Base-by-base conservation (phyloP, 306 rosid species). In the Sindora glabra region DNA sequence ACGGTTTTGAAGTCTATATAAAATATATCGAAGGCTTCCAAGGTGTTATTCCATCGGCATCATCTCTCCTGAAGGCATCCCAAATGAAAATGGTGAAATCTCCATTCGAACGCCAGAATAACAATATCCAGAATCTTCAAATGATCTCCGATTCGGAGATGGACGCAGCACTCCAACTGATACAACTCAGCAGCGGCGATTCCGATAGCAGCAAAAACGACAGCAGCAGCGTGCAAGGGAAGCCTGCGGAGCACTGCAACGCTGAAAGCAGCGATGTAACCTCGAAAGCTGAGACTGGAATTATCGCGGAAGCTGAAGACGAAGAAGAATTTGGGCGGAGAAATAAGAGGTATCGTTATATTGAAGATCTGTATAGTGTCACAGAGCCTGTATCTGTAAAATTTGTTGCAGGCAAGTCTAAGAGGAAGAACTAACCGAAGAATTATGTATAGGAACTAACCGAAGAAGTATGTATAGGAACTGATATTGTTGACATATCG, bases 181-280 rank as follows among this genome's bases (percentile, higher is more conserved):
- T 80, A 21, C 74, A 83, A 36, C 76, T 83, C 8, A 72, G 83
- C 40, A 78, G 58, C 27, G 62, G 26, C n/a, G 76, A 39, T 34
- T 32, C 56, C 18, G 18, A 19, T 8, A 73, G 56, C 67, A 46
- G 52, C 67, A 64, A 36, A 24, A 42, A 68, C 47, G 61, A 49
- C 62, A n/a, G 18, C 30, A 70, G 77, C 16, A 34, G n/a, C 11
- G 22, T 55, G 38, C 48, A 61, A 10, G n/a, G 41, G 64, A 68
- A 49, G 25, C 22, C 44, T 21, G 13, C 5, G 9, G 22, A 48
- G 36, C 14, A 5, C 37, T 26, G 18, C 32, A 30, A 61, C 48
- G 23, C 5, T 27, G 22, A 24, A 8, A 32, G 17, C 15, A 30
- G 5, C 12, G 52, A 48, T 2, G 53, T 48, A 39, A 25, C 74